Percentiles rank a stretch among this genome's conserved stretches.
Conservation (phyloP, 345 rosid species). For the Anacardium occidentale region DNA sequence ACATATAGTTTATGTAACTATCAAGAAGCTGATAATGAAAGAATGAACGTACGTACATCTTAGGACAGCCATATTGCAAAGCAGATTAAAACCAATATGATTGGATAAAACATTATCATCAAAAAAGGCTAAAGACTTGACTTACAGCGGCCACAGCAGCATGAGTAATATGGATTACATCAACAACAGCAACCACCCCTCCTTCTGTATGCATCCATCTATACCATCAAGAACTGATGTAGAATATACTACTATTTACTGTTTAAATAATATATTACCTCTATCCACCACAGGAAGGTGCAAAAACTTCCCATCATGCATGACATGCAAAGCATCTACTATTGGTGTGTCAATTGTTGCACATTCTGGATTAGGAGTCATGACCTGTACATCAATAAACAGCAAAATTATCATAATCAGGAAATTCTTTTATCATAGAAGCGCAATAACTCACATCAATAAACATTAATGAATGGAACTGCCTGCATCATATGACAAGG, state of each 20-base stretch:
- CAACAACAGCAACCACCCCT: constrained; percentile 72
- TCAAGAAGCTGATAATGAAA: not conserved
- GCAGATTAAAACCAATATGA: constrained; percentile 17
- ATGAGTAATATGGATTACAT: constrained; percentile 85
- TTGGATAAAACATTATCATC: constrained; percentile 5
- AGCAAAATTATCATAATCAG: constrained; percentile 10
- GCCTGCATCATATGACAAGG: not conserved
- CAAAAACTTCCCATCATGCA: constrained; percentile 97
- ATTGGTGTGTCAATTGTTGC: constrained; percentile 83
- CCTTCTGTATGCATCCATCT: constrained; percentile 61
- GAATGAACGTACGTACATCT: not conserved
- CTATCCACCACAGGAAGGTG: constrained; percentile 92
- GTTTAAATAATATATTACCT: constrained; percentile 42
- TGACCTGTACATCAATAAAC: constrained; percentile 53
- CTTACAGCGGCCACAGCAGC: constrained; percentile 97
- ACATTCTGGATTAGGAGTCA: constrained; percentile 97
- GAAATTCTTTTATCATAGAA: not conserved
- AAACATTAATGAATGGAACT: not conserved
- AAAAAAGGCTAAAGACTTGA: constrained; percentile 20
- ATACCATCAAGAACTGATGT: constrained; percentile 21
- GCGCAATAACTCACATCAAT: not conserved
- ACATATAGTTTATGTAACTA: not conserved
- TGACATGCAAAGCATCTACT: constrained; percentile 90
- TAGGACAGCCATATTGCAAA: not conserved
- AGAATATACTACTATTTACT: constrained; percentile 14